Percentiles rank a stretch among this genome's conserved stretches.
These are phyloP conservation scores for Irpex rosettiformis DNA, from an alignment of 1,284 basidiomycete species.

Conservation along the genomic window DNA sequence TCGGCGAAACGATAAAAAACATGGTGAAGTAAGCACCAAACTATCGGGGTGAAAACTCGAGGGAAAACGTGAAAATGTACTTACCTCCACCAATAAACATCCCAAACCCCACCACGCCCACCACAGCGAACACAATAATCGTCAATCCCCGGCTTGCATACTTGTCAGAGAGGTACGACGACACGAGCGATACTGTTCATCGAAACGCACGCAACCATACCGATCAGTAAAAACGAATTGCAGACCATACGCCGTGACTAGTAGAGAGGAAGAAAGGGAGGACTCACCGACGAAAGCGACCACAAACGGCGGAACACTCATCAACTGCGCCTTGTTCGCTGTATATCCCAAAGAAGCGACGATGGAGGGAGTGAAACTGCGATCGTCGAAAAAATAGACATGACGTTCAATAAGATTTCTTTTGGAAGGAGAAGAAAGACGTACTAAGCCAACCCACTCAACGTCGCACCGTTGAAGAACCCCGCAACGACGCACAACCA, in stretches of 20 bases:
- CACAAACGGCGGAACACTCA: neutral
- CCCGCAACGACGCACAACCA: slow-evolving; percentile 52
- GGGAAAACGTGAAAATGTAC: no score
- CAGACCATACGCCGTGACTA: no score
- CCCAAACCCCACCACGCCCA: slow-evolving; percentile 49
- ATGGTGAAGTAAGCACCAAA: no score
- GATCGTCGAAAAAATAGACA: slow-evolving; percentile 15
- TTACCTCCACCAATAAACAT: slow-evolving; percentile 58
- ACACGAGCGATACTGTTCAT: neutral
- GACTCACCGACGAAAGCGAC: neutral
- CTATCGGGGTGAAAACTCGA: no score
- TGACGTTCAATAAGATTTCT: slow-evolving; percentile 31
- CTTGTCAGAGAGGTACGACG: neutral
- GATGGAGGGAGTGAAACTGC: slow-evolving; percentile 31
- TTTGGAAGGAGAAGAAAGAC: slow-evolving; percentile 13
- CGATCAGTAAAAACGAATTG: no score
- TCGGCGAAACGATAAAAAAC: no score
- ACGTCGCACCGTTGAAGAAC: slow-evolving; percentile 26
- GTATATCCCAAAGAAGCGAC: neutral
- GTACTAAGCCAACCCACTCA: slow-evolving; percentile 6
- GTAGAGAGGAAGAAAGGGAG: neutral
- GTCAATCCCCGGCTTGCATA: neutral
- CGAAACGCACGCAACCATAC: slow-evolving; percentile 26
- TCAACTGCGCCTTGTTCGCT: neutral
- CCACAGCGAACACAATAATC: slow-evolving; percentile 38